phyloP scores from a whole-genome alignment of 1,284 basidiomycete species.

The Ganoderma boninense region DNA sequence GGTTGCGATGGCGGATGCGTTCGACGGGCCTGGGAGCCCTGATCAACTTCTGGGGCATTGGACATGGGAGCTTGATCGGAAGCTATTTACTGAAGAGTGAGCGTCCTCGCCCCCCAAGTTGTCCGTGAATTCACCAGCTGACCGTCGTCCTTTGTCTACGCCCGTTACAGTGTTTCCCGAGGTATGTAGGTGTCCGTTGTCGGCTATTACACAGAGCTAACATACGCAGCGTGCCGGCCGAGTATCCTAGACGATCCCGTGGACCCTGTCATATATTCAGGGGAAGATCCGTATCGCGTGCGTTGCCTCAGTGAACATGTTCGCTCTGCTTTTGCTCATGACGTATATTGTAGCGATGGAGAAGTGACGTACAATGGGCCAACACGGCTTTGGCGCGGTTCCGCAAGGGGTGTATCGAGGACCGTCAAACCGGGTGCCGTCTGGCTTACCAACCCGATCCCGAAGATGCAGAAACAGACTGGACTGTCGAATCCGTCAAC shows the following conservation, averaged over 20 bases:
- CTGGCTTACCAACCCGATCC: background rate
- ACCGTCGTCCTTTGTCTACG: background rate
- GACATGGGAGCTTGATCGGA: slow-evolving; percentile 21
- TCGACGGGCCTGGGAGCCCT: slow-evolving; percentile 23
- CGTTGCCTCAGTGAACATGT: background rate
- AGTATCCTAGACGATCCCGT: slow-evolving; percentile 17
- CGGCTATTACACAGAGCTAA: background rate
- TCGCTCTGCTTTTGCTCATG: background rate
- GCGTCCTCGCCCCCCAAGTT: background rate
- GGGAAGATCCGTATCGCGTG: background rate
- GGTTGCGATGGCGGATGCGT: slow-evolving; percentile 23
- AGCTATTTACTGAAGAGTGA: slow-evolving; percentile 25
- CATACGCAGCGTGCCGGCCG: slow-evolving; percentile 15
- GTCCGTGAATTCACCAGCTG: background rate
- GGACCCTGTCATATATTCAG: slow-evolving; percentile 7
- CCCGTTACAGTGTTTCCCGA: slow-evolving; percentile 22
- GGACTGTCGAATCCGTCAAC: background rate
- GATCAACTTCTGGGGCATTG: slow-evolving; percentile 27
- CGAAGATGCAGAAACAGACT: background rate
- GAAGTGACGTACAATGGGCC: background rate
- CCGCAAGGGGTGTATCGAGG: background rate
- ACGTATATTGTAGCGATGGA: background rate
- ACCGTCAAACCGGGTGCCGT: background rate
- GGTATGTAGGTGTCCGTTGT: background rate
- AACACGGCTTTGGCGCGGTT: background rate